phyloP scores from a whole-genome alignment of 306 rosid genomes.

The Vigna radiata region DNA sequence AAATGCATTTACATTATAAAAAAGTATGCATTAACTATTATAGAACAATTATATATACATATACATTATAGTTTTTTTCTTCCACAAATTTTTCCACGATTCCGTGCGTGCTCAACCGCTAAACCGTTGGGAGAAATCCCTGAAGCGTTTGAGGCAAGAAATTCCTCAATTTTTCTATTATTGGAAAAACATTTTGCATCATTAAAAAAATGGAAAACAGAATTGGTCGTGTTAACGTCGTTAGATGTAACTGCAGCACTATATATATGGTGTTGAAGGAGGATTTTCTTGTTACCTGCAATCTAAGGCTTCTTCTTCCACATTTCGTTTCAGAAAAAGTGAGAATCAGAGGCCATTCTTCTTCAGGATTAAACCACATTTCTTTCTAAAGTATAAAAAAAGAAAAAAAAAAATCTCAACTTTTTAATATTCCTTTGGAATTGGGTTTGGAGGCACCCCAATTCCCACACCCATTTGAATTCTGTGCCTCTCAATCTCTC shows the following conservation, averaged over 20 bases:
- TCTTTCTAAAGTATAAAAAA: constrained; percentile 46
- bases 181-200: background rate
- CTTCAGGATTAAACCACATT: constrained; percentile 45
- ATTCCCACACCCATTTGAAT: constrained; percentile 27
- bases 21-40: too few relatives aligned
- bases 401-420: background rate
- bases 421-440: constrained; percentile 27
- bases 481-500: constrained; percentile 52
- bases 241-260: constrained; percentile 34
- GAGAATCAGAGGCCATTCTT: constrained; percentile 56
- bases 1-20: too few relatives aligned
- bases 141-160: constrained; percentile 62
- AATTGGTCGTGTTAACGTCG: background rate
- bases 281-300: constrained; percentile 46
- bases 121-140: constrained; percentile 48
- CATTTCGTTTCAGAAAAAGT: constrained; percentile 45
- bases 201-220: too few relatives aligned
- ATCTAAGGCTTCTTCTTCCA: constrained; percentile 51
- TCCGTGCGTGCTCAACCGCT: constrained; percentile 44
- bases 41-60: too few relatives aligned
- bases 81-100: constrained; percentile 9
- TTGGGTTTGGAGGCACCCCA: constrained; percentile 47
- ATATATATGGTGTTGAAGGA: constrained; percentile 21
- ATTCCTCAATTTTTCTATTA: constrained; percentile 24
- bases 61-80: too few relatives aligned